Base-by-base conservation (phyloP, 2,329 filamentous ascomycete species). In the Exophiala xenobiotica region DNA sequence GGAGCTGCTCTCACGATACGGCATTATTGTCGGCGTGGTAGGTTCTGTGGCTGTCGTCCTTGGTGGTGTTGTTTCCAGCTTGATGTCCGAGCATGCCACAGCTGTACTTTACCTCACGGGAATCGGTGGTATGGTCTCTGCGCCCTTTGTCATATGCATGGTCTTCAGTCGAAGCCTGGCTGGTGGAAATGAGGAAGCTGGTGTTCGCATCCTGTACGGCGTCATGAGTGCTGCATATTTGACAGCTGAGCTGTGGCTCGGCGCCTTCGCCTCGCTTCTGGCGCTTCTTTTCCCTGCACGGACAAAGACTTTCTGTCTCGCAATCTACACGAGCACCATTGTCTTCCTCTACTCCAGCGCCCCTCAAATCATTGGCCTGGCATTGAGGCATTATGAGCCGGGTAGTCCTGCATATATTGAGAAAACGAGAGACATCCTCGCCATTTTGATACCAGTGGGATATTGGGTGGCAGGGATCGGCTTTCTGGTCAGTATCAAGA, bases 51-150 rank as follows among this genome's bases (percentile, higher is more conserved):
- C 63, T 2, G 61, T 64, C 6, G 48, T 65, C 6, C 23, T 45
- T 11, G 63, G 63, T 20, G 63, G 63, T 8, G 23, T 58, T 12
- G 20, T 60, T 16, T 42, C 38, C 23, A 40, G 38, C 14, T 22
- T 40, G 38, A 24, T 23, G 18, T 40, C 38, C n/a, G 38, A 23
- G 48, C 40, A 29, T 16, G 24, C 40, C 14, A 22, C 19, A 18
- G 23, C 20, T 16, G 7, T 19, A 20, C 40, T 49, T n/a, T 43
- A 18, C 23, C 23, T 64, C 12, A 57, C 59, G 1, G 57, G 49
- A 3, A 49, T 63, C n/a, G 63, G 63, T 19, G 61, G 63, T 8
- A 63, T 65, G 60, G 46, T 62, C 8, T 60, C 60, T 19, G 49
- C 53, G n/a, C 19, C 63, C 14, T 65, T 64, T 33, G 54, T 64